Evolutionary conservation across 176 grass and related monocot genomes (phyloP), one percentile per base, ranked within the genome.

Genomic region (Carex myosuroides): DNA sequence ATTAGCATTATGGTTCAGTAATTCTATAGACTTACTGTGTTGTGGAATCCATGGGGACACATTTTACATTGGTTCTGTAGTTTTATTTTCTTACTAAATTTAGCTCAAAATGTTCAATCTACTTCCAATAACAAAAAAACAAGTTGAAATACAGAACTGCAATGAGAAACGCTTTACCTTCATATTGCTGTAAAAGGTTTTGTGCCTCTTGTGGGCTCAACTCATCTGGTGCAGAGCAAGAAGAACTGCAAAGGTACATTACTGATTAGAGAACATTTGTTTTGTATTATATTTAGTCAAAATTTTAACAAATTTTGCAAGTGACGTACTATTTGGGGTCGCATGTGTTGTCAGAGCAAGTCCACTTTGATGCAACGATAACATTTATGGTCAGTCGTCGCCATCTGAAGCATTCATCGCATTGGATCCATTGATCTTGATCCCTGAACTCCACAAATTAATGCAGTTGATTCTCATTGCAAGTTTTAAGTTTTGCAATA

Each of bases 371-470:
- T 33, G 89, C 89, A 87, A 95, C 61, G 86, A 99, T 88, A 86
- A 99, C 81, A 90, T 89, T 90, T 79, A 92, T 80, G 83, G 94
- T 92, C 84, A 97, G 41, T 32, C 89, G 83, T 6, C 94, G 94
- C 94, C 94, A 97, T 89, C 94, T 97, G 73, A 72, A 91, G 83
- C 94, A 97, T 78, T 94, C 92, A 7, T 97, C 92, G 64, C 94
- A 97, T 16, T 97, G 94, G 70, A 92, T 94, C 94, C 92, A 97
- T 89, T 99, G 97, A 85, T 99, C 93, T 88, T 94, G 97, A 81
- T 99, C 97, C 88, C 97, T 99, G 82, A 22, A 83, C 13, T 86
- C 6, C 61, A 68, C 37, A 79, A 79, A 64, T 77, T 42, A 71
- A 85, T 18, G 84, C 35, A 78, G 26, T 78, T 73, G 42, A n/a